Percentiles rank a stretch among this genome's conserved stretches.
phyloP scores from a whole-genome alignment of 805 yeast species.

The Yamadazyma takamatsuzukensis region DNA sequence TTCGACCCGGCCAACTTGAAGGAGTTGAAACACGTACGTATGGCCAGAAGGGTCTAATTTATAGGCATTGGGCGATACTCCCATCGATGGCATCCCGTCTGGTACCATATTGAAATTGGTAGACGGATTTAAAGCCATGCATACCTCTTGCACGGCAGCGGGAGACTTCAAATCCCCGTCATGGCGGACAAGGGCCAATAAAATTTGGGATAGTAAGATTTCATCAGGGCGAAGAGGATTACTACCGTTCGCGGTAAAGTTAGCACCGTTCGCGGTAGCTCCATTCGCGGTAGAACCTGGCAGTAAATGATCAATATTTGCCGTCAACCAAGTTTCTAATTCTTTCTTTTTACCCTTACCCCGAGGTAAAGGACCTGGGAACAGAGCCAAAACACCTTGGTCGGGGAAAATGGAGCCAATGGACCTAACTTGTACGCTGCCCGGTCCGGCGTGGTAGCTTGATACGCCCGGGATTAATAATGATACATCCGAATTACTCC shows the following conservation, averaged over 20 bases:
- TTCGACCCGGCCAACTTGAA: constrained; percentile 62
- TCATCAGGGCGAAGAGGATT: constrained; percentile 17
- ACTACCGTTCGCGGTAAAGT: too few relatives aligned
- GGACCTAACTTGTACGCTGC: constrained; percentile 32
- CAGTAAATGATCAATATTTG: constrained; percentile 14
- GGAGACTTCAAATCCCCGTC: constrained; percentile 29
- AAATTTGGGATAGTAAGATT: constrained; percentile 28
- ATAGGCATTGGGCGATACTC: constrained; percentile 35
- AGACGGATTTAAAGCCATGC: constrained; percentile 41
- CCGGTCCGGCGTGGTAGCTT: constrained; percentile 18
- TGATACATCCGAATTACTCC: constrained; percentile 40
- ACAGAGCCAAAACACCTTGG: constrained; percentile 23
- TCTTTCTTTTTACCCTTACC: constrained; percentile 62
- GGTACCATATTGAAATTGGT: constrained; percentile 24
- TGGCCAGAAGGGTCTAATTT: constrained; percentile 38
- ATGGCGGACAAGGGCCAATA: constrained; percentile 21
- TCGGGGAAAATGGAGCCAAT: constrained; percentile 18
- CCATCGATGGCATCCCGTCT: constrained; percentile 11
- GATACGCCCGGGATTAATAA: constrained; percentile 17
- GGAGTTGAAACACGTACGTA: constrained; percentile 28
- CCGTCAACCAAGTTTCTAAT: constrained; percentile 56
- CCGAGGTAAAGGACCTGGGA: constrained; percentile 67
- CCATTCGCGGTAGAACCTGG: too few relatives aligned
- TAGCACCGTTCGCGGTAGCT: too few relatives aligned
- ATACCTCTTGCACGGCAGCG: constrained; percentile 28